These are phyloP conservation scores for Hura crepitans DNA, from an alignment of 441 rosid species.

Conservation along the genomic window DNA sequence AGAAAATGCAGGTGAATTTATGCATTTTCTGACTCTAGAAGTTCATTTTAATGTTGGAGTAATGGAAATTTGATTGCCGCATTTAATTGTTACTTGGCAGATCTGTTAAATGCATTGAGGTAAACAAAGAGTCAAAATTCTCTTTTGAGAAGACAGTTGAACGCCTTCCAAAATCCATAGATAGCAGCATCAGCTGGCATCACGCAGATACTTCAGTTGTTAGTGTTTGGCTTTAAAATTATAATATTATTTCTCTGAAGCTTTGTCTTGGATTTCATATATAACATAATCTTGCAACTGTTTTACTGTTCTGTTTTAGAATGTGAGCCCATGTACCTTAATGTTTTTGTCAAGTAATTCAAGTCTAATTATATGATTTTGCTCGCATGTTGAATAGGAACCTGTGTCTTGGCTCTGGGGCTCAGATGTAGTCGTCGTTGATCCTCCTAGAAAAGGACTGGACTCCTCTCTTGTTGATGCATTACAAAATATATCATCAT, in stretches of 20 bases:
- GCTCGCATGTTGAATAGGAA: slow-evolving; percentile 45
- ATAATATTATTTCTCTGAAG: slow-evolving; percentile 2
- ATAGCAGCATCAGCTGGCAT: slow-evolving; percentile 86
- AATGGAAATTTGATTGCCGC: slow-evolving; percentile 4
- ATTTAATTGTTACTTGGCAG: slow-evolving; percentile 35
- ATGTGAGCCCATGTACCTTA: not conserved
- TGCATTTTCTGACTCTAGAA: slow-evolving; percentile 1
- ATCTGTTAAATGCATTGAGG: slow-evolving; percentile 84
- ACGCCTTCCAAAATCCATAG: slow-evolving; percentile 63
- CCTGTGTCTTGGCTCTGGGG: slow-evolving; percentile 89
- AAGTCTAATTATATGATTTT: slow-evolving; percentile 16
- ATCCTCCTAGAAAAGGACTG: slow-evolving; percentile 95
- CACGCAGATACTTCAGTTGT: slow-evolving; percentile 74
- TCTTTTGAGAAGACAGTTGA: slow-evolving; percentile 82
- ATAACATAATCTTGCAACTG: slow-evolving; percentile 2
- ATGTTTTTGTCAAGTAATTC: slow-evolving; percentile 7
- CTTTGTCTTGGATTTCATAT: slow-evolving; percentile 3
- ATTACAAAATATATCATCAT: slow-evolving; percentile 46
- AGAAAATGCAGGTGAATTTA: slow-evolving; percentile 76
- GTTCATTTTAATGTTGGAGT: slow-evolving; percentile 1
- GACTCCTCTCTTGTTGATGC: slow-evolving; percentile 69
- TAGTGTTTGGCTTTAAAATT: slow-evolving; percentile 25
- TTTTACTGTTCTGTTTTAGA: not conserved
- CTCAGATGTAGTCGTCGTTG: slow-evolving; percentile 76
- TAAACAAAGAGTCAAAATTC: slow-evolving; percentile 79